Conservation (phyloP, 176 grass and related monocot genomes). For the Canna indica region DNA sequence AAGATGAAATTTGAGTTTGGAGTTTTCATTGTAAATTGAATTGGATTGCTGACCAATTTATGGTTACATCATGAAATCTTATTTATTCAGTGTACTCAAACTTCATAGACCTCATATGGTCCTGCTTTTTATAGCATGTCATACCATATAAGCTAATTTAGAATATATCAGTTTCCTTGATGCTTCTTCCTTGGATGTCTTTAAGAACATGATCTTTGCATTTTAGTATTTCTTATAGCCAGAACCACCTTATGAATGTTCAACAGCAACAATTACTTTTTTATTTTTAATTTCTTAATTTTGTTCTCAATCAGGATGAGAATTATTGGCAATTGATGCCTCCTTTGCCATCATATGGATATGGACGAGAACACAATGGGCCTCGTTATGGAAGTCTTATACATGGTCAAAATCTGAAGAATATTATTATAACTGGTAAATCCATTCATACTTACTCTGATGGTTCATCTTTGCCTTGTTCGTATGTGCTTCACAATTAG, state of each 20-base stretch:
- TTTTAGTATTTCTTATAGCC: not conserved
- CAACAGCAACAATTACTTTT: not conserved
- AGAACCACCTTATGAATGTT: not conserved
- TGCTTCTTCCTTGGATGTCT: not conserved
- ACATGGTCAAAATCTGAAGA: conserved; percentile 11
- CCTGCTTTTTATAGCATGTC: not conserved
- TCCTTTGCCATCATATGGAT: conserved; percentile 17
- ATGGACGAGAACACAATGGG: conserved; percentile 9
- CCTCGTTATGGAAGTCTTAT: conserved; percentile 19
- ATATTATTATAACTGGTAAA: conserved; percentile 19
- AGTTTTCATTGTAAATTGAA: not conserved
- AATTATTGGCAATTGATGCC: conserved; percentile 16
- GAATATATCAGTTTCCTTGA: not conserved
- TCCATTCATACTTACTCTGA: not conserved
- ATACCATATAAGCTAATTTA: not conserved
- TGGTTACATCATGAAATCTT: not conserved
- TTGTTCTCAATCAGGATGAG: conserved; percentile 13
- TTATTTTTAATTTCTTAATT: not conserved
- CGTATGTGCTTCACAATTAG: not conserved
- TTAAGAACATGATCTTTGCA: not conserved
- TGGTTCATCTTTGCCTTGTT: not conserved
- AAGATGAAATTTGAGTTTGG: not conserved
- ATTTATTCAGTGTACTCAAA: not conserved
- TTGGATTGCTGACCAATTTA: not conserved
- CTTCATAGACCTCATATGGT: not conserved